Evolutionary conservation across 2,329 filamentous ascomycete species (phyloP), one percentile per base, ranked within the genome.

Genomic region (Periconia sp.): DNA sequence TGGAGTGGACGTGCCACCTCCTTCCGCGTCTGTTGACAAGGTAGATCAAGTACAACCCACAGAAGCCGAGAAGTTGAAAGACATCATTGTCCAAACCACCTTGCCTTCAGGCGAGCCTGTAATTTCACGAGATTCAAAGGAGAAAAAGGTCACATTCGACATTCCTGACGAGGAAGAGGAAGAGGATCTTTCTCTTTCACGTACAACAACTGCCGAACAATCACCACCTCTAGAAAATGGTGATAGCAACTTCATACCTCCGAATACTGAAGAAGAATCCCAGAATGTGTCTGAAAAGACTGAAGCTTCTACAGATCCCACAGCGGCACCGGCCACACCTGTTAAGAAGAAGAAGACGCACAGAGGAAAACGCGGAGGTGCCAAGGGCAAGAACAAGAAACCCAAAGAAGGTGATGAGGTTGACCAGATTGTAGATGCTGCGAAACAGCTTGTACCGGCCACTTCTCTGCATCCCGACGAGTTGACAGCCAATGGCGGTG

Each of bases 321-420:
- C 52, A 15, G 51, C 56, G 23, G 60, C 58, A 19, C 59, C 54
- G 43, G 53, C 61, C n/a, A 69, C 67, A 11, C 70, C 70, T 1
- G 66, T 63, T 0, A 77, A 75, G 62, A 80, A 80, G 66, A 79
- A 78, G 66, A 80, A 80, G 57, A 78, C 78, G 6, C 78, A 79
- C 46, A 68, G 79, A 51, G 79, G 79, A 20, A 77, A 77, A 55
- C 74, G 79, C 17, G 79, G 77, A 23, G 79, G 79, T 19, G 70
- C 71, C 18, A 77, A 76, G 59, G 74, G 76, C 58, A 78, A 77
- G 61, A 76, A 73, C 57, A 74, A 74, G 52, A 70, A 69, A 53
- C 59, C 65, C 50, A 66, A 64, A 43, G 66, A 76, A 37, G 64
- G 74, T 41, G 68, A 72, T 20, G 69, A 72, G 30, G 65, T 73